Evolutionary conservation across 257 asterid species (phyloP).

Genomic region (Haberlea rhodopensis): DNA sequence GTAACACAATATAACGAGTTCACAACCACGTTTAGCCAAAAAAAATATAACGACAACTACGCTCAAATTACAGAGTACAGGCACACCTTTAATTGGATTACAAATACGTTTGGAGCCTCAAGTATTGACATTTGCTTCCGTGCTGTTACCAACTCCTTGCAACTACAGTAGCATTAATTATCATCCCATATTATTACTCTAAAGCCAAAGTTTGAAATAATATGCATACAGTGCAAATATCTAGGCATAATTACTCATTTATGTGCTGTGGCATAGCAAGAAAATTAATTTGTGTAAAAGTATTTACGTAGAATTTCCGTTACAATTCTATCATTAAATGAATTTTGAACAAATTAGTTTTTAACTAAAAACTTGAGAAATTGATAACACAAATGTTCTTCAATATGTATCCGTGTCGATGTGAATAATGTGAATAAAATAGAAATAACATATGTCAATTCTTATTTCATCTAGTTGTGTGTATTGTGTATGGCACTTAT

Average conservation of each 20-base stretch:
- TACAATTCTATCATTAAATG: background rate
- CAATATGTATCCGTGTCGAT: background rate
- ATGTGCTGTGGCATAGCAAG: background rate
- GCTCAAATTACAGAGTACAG: conserved; percentile 12
- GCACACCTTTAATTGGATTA: conserved; percentile 87
- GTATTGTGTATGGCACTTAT: background rate
- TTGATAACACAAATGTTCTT: background rate
- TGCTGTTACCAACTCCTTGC: conserved; percentile 93
- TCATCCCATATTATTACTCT: conserved; percentile 15
- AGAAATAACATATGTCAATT: background rate
- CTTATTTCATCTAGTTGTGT: background rate
- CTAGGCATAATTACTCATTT: conserved; percentile 14
- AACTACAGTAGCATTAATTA: conserved; percentile 58
- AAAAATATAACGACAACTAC: conserved; percentile 14
- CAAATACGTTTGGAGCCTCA: conserved; percentile 97
- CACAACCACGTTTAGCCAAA: conserved; percentile 14
- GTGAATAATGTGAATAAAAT: background rate
- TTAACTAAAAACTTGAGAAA: background rate
- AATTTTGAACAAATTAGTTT: too few species aligned
- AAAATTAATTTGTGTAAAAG: too few species aligned
- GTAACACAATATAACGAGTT: conserved; percentile 9
- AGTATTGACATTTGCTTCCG: conserved; percentile 92
- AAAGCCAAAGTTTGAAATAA: conserved; percentile 23
- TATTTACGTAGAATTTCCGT: background rate
- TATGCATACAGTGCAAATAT: conserved; percentile 2